These are phyloP conservation scores for Arctium lappa DNA, from an alignment of 129 eudicot genomes.

Conservation along the genomic window DNA sequence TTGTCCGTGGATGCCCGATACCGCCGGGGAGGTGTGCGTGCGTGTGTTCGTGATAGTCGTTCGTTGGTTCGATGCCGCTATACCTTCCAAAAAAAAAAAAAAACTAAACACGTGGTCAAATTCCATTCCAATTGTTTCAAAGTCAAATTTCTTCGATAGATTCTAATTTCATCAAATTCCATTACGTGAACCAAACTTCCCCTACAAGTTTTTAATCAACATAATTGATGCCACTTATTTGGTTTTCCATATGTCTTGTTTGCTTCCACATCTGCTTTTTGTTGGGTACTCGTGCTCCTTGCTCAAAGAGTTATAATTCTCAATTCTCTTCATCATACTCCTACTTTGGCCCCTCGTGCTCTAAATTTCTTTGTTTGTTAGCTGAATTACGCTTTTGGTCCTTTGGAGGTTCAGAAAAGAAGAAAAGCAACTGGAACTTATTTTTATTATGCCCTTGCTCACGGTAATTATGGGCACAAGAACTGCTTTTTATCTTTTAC, in stretches of 20 bases:
- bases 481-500: background rate
- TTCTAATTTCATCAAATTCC: no score
- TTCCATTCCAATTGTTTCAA: no score
- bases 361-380: background rate
- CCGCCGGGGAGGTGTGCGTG: no score
- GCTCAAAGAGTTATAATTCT: background rate
- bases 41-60: no score
- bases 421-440: background rate
- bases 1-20: no score
- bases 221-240: background rate
- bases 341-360: background rate
- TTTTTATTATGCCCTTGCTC: background rate
- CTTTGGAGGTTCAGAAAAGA: background rate
- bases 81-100: no score
- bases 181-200: no score
- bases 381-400: background rate
- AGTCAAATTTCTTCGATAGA: no score
- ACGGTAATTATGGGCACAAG: background rate
- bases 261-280: constrained; percentile 6
- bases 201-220: background rate
- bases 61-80: no score
- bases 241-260: background rate
- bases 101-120: no score
- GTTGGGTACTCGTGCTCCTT: background rate
- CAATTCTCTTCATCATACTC: background rate